These are phyloP conservation scores for Gloeopeniophorella convolvens DNA, from an alignment of 768 basidiomycete genomes.

Conservation along the genomic window DNA sequence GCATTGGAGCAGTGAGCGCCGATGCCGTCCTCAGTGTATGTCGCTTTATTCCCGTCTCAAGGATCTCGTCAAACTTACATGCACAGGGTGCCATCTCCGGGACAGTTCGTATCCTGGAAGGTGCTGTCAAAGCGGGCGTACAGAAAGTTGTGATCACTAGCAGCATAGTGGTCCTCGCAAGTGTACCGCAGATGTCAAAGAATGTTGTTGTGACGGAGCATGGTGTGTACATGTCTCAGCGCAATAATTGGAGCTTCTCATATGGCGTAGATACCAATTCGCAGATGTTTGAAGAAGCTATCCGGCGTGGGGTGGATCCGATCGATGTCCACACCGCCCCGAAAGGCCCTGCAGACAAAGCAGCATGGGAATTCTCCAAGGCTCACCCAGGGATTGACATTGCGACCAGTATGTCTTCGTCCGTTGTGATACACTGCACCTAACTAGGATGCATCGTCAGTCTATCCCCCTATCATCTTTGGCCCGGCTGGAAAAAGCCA, in stretches of 20 bases:
- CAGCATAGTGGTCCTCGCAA: background rate
- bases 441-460: too few species aligned
- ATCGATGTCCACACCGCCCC: too few species aligned
- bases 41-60: too few species aligned
- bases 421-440: too few species aligned
- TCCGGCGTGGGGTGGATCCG: too few species aligned
- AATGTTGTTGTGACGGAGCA: background rate
- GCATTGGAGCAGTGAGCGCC: background rate
- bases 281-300: too few species aligned
- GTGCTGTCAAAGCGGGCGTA: background rate
- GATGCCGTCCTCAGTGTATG: background rate
- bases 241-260: background rate
- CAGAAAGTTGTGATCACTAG: background rate
- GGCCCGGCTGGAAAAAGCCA: too few species aligned
- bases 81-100: background rate
- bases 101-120: background rate
- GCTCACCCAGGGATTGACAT: constrained; percentile 22
- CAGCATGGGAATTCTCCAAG: constrained; percentile 22
- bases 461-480: too few species aligned
- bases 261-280: constrained; percentile 28
- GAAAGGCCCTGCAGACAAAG: constrained; percentile 27
- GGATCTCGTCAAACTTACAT: background rate
- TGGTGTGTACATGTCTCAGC: constrained; percentile 1
- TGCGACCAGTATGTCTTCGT: constrained; percentile 16
- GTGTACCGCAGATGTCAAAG: background rate